Base-by-base conservation (phyloP, 345 rosid genomes). In the Hibiscus mutabilis region DNA sequence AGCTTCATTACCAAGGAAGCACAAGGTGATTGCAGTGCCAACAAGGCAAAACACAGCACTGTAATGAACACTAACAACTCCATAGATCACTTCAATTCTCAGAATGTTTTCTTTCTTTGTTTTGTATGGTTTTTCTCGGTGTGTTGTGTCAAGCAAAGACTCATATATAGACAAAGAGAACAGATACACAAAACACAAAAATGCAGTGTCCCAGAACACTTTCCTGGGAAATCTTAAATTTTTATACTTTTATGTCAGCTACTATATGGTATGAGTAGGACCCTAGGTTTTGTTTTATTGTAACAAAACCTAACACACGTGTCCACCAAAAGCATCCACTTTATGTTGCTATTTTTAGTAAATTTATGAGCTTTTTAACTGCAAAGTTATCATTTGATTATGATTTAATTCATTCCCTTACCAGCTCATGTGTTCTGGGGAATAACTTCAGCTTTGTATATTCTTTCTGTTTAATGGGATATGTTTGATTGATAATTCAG, bases 181-280 rank as follows among this genome's bases (percentile, higher is more conserved):
- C 58, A 22, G 27, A 18, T 22, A 60, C 74, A 60, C 74, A 71
- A 59, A 71, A 29, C 74, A 71, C 74, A 71, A 71, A 60, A 46
- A 15, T 59, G 67, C 66, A 71, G 74, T 60, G 74, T 71, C 33
- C 46, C 68, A 42, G 29, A 37, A 44, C 52, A 15, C 24, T 16
- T 49, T 2, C 37, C 46, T 46, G 19, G 35, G 15, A 66, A 63
- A 19, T 11, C 37, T 24, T 14, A 66, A 66, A 47, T 9, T 27
- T 53, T 49, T 67, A 25, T 42, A 25, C 24, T 58, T 24, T 24
- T 14, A 24, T 66, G 57, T 25, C 70, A 25, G 53, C 42, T 47
- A 47, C 24, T n/a, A 66, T 18, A 66, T 3, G 42, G 58, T 67
- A 51, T 35, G 44, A 49, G 61, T 58, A 58, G 61, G 61, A 24